These are phyloP conservation scores for Schizochytrium sp. DNA, from an alignment of 108 stramenopile genomes.

Conservation along the genomic window DNA sequence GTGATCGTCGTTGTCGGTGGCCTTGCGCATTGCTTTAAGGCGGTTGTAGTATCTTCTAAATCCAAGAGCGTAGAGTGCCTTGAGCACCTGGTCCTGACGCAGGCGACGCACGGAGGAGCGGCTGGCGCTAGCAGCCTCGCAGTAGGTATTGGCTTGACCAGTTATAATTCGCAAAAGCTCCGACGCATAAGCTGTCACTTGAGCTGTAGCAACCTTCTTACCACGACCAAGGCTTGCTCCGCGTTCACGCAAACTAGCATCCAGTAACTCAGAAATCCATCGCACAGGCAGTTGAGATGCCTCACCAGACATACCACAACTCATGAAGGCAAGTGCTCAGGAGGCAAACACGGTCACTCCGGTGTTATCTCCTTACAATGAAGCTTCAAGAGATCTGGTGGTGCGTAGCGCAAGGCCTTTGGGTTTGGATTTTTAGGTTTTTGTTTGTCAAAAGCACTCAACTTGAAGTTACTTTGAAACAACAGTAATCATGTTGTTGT, in stretches of 20 bases:
- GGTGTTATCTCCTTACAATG: not conserved
- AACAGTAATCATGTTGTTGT: too few relatives aligned
- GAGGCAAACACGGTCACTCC: not conserved
- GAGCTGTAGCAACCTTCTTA: not conserved
- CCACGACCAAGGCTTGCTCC: not conserved
- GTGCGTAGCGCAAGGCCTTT: too few relatives aligned
- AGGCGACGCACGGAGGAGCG: not conserved
- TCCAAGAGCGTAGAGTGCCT: not conserved
- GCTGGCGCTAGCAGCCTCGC: conserved; percentile 9
- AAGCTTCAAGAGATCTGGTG: too few relatives aligned
- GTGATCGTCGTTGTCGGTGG: not conserved
- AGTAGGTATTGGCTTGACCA: conserved; percentile 1
- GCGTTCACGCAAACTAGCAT: not conserved
- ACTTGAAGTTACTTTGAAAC: too few relatives aligned
- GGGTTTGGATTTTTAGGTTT: too few relatives aligned
- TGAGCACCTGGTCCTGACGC: not conserved
- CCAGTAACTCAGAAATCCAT: not conserved
- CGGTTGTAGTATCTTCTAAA: conserved; percentile 9
- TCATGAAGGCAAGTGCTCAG: not conserved
- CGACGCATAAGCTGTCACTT: not conserved
- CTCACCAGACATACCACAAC: not conserved
- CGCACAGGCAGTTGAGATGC: not conserved
- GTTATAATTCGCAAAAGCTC: conserved; percentile 3
- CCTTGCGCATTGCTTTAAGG: not conserved
- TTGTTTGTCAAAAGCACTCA: too few relatives aligned